phyloP scores from a whole-genome alignment of 345 rosid genomes.

The Citrus cavaleriei region DNA sequence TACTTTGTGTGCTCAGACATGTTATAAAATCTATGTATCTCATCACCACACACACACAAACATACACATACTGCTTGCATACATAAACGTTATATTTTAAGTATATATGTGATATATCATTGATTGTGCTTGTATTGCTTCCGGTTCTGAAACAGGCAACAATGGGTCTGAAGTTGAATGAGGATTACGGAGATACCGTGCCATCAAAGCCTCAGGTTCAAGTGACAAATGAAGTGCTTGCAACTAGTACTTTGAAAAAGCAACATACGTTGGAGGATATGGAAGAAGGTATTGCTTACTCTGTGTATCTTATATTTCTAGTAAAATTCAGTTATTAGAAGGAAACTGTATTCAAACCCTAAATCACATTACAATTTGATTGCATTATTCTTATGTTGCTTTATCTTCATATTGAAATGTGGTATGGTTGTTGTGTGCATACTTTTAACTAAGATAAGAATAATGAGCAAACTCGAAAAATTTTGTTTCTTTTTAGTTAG shows the following conservation, averaged over 20 bases:
- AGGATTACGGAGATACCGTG: constrained; percentile 71
- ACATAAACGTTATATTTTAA: not conserved
- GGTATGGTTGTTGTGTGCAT: not conserved
- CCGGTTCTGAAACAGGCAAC: constrained; percentile 46
- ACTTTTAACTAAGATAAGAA: not conserved
- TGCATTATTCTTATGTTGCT: not conserved
- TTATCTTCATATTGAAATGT: not conserved
- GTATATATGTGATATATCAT: not conserved
- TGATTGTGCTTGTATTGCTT: constrained; percentile 6
- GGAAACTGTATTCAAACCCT: not conserved
- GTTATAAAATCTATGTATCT: not conserved
- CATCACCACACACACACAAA: not conserved
- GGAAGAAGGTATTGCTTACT: constrained; percentile 53
- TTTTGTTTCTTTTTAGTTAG: not conserved
- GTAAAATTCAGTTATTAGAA: not conserved
- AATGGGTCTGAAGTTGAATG: constrained; percentile 46
- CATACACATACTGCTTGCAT: not conserved
- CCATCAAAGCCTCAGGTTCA: constrained; percentile 61
- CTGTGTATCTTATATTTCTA: not conserved
- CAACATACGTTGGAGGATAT: constrained; percentile 34
- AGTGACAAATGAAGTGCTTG: constrained; percentile 37
- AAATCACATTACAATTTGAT: not conserved
- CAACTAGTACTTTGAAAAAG: constrained; percentile 36
- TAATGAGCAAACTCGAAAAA: not conserved
- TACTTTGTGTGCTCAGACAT: not conserved